Base-by-base conservation (phyloP, 306 rosid species). In the Fragaria vesca region DNA sequence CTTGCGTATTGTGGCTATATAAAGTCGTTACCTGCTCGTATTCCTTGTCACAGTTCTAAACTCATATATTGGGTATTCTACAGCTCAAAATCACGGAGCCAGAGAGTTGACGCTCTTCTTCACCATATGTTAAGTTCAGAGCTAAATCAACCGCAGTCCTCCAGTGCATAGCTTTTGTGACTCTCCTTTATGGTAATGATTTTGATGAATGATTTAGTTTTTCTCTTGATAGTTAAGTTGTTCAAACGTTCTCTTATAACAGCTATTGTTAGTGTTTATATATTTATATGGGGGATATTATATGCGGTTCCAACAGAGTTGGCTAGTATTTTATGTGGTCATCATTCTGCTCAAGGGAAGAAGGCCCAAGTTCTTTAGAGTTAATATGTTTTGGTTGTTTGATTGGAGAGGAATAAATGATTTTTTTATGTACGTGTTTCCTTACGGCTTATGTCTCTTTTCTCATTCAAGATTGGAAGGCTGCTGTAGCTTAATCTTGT, bases 111-210 rank as follows among this genome's bases (percentile, higher is more conserved):
- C 72, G 69, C 28, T 71, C 99, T 96, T 83, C 99, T 96, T 77
- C 98, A 96, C 88, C 98, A 93, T 83, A 96, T 96, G 94, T 79
- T 93, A 91, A 96, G 99, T 83, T 81, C 94, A 17, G 99, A 96
- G 86, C 86, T 96, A 58, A 51, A 79, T 77, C 66, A 83, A 79
- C 63, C 85, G 46, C 81, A 89, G 62, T 46, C 86, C 85, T 72
- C 93, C 77, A 72, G 50, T 71, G 61, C 91, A 74, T 83, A 82
- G 78, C 34, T 72, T 48, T 51, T 40, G 69, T 55, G 69, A 42
- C 81, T 18, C 24, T 13, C 24, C 46, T 21, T 52, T 15, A 17
- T 38, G 76, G 76, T 83, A 72, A 24, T 4, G 38, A 11, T 61
- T 61, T 36, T 61, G 38, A 11, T 72, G 46, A 18, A 5, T 50